Evolutionary conservation across 2,329 filamentous ascomycete species (phyloP), one percentile per base, ranked within the genome.

Genomic region (Fusarium circinatum): DNA sequence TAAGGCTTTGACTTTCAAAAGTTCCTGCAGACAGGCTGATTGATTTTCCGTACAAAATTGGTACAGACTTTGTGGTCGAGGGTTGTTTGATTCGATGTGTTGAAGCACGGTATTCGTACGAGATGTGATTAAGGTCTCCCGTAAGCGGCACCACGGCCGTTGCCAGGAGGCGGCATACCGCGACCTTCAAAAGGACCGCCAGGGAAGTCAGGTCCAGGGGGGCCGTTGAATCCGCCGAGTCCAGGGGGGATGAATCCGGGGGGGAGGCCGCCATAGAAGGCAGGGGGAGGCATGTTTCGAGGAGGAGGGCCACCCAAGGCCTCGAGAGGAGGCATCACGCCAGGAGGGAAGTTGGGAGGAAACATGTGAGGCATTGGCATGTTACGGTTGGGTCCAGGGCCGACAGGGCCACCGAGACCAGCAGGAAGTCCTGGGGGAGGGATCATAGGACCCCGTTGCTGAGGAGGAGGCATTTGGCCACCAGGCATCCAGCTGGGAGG

Each of bases 331-430:
- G 83, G 83, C 78, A 87, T 84, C 26, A 81, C 82, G 30, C 82
- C 83, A 11, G 85, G 86, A 20, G 88, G 86, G 71, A 91, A 91
- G 78, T 88, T 90, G n/a, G 89, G 88, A 26, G 88, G 88, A 75
- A 89, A 91, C 84, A 90, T 90, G 70, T 86, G 87, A 59, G 87
- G 88, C 80, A 89, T 85, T 22, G 87, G 87, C 70, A 86, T 84
- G 68, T 80, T 83, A 41, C 82, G 81, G 51, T 75, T 80, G 9
- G 79, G 79, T 30, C 60, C 76, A 56, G 69, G 77, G 73, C 66
- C 75, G 15, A 61, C 74, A 51, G 79, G 75, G 68, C 66, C 75
- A 22, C 62, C 65, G n/a, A 78, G 74, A 41, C 76, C 76, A 32
- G 69, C 74, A 22, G 75, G 75, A 52, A 91, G 84, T 22, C 90